phyloP scores from a whole-genome alignment of 179 eudicot genomes.

The Silene noctiflora region DNA sequence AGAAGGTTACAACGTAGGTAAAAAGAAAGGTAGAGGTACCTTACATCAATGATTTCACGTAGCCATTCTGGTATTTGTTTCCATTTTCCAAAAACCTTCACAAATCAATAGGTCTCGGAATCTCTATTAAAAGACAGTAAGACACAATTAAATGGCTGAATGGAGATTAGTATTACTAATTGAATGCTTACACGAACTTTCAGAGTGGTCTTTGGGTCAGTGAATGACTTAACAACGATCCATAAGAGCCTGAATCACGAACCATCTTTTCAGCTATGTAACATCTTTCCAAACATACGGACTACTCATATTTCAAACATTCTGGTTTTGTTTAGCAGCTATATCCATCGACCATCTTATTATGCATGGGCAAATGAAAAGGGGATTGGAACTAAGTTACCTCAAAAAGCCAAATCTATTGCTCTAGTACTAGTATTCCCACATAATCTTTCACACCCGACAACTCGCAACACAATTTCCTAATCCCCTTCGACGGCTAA shows the following conservation, averaged over 20 bases:
- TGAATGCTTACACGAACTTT: slow-evolving; percentile 64
- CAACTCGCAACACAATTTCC: too few species aligned
- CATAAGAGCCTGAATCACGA: slow-evolving; percentile 82
- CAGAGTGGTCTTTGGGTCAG: slow-evolving; percentile 77
- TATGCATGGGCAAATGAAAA: too few species aligned
- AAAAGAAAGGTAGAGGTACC: slow-evolving; percentile 36
- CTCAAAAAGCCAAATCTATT: too few species aligned
- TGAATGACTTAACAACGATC: too few species aligned
- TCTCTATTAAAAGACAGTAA: not conserved
- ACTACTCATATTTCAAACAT: too few species aligned
- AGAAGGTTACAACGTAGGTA: not conserved
- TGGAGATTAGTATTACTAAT: not conserved
- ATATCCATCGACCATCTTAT: too few species aligned
- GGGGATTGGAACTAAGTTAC: too few species aligned
- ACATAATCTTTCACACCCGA: too few species aligned
- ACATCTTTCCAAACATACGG: slow-evolving; percentile 14
- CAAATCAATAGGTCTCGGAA: slow-evolving; percentile 10
- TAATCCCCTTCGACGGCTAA: too few species aligned
- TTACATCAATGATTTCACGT: slow-evolving; percentile 81
- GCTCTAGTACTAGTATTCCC: too few species aligned
- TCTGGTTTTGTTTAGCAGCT: too few species aligned
- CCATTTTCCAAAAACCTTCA: slow-evolving; percentile 82
- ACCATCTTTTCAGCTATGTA: too few species aligned
- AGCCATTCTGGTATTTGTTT: slow-evolving; percentile 77
- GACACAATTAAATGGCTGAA: not conserved